phyloP scores from a whole-genome alignment of 192 early-diverging fungal species.

The Gryganskiella cystojenkinii region DNA sequence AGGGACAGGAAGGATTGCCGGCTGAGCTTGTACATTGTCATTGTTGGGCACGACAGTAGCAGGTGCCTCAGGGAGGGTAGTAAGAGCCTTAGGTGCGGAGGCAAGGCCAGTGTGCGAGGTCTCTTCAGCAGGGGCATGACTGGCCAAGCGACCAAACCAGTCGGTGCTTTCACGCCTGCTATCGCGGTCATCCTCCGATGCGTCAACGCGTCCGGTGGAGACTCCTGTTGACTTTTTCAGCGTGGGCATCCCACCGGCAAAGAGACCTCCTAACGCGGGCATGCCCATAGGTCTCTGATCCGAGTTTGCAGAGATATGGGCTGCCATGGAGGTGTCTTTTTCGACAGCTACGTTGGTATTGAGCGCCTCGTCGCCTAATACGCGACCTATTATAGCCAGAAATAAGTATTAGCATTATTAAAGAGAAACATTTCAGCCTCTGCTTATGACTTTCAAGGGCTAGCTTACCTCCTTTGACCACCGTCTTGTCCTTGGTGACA shows the following conservation, averaged over 20 bases:
- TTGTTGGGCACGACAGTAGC: not conserved
- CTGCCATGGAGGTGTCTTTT: not conserved
- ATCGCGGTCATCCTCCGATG: conserved; percentile 21
- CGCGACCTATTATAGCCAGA: conserved; percentile 27
- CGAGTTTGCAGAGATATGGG: conserved; percentile 33
- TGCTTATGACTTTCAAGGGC: no score
- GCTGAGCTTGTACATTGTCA: not conserved
- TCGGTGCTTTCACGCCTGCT: conserved; percentile 58
- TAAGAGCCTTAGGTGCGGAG: not conserved
- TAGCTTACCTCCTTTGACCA: conserved; percentile 37
- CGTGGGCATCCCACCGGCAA: conserved; percentile 78
- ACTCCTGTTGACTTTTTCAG: conserved; percentile 57
- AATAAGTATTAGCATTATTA: not conserved
- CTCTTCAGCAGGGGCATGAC: conserved; percentile 39
- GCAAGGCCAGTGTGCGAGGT: not conserved
- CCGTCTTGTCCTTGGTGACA: conserved; percentile 73
- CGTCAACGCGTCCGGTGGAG: conserved; percentile 22
- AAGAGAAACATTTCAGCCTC: not conserved
- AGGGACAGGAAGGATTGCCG: not conserved
- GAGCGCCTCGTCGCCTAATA: conserved; percentile 51
- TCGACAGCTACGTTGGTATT: conserved; percentile 2
- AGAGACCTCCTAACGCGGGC: conserved; percentile 65
- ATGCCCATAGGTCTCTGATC: conserved; percentile 34
- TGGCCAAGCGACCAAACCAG: conserved; percentile 60
- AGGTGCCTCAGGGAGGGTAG: not conserved